Conservation (phyloP, 1,284 basidiomycete genomes). For the Cystodermella granulosa region DNA sequence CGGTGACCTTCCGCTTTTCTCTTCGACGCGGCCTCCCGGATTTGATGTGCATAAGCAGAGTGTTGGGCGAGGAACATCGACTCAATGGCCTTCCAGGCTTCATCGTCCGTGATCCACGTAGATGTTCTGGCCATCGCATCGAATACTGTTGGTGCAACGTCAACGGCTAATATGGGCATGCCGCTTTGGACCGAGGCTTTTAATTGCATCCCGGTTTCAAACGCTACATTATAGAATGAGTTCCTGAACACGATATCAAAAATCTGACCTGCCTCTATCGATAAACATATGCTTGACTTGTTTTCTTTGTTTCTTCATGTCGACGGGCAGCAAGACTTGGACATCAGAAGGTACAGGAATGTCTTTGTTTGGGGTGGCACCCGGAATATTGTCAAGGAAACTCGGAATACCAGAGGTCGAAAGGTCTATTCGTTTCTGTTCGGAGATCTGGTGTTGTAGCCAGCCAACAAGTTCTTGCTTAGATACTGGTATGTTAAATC, state of each 20-base stretch:
- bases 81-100: slow-evolving; percentile 60
- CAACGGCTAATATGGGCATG: slow-evolving; percentile 66
- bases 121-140: slow-evolving; percentile 55
- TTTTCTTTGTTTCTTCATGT: slow-evolving; percentile 69
- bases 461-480: slow-evolving; percentile 65
- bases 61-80: slow-evolving; percentile 52
- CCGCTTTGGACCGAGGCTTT: slow-evolving; percentile 55
- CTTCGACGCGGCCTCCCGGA: slow-evolving; percentile 60
- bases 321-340: slow-evolving; percentile 61
- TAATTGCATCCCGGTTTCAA: slow-evolving; percentile 54
- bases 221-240: slow-evolving; percentile 43
- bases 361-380: slow-evolving; percentile 44
- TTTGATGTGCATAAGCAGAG: slow-evolving; percentile 57
- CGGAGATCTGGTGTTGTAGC: slow-evolving; percentile 70
- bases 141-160: slow-evolving; percentile 57
- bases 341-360: slow-evolving; percentile 43
- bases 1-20: slow-evolving; percentile 60
- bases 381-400: slow-evolving; percentile 34
- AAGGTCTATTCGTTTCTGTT: slow-evolving; percentile 69
- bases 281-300: slow-evolving; percentile 64
- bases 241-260: neutral
- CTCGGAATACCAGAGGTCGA: slow-evolving; percentile 53
- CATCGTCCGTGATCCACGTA: slow-evolving; percentile 68
- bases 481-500: slow-evolving; percentile 45
- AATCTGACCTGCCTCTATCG: slow-evolving; percentile 51